Evolutionary conservation across 139 green algal genomes (phyloP).

Genomic region (Nannochloris sp.): DNA sequence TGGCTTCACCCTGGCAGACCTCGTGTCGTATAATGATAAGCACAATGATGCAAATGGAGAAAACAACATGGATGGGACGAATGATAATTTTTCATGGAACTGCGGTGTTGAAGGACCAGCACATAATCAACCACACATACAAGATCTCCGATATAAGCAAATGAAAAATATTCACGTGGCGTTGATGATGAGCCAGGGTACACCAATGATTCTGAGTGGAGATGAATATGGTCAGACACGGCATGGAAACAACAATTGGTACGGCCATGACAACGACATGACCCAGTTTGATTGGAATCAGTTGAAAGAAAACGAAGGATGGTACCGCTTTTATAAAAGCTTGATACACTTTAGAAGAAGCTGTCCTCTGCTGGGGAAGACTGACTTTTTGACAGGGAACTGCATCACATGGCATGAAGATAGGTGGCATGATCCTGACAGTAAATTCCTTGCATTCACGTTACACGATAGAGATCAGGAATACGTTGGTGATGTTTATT

Average conservation of each 20-base stretch:
- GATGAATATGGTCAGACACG: conserved; percentile 42
- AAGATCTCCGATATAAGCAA: conserved; percentile 48
- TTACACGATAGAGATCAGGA: conserved; percentile 58
- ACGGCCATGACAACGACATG: conserved; percentile 88
- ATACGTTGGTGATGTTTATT: conserved; percentile 65
- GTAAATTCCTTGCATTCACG: conserved; percentile 89
- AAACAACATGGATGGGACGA: conserved; percentile 68
- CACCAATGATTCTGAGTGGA: conserved; percentile 86
- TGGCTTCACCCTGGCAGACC: conserved; percentile 87
- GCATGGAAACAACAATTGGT: conserved; percentile 98
- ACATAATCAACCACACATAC: conserved; percentile 45
- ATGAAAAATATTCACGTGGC: conserved; percentile 86
- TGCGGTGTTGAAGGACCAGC: conserved; percentile 86
- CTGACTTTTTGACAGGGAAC: conserved; percentile 56
- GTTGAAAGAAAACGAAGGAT: conserved; percentile 21
- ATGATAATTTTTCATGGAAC: conserved; percentile 99
- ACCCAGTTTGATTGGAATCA: conserved; percentile 66
- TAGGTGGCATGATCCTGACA: conserved; percentile 86
- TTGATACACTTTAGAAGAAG: conserved; percentile 70
- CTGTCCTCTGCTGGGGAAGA: conserved; percentile 72
- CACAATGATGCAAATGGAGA: conserved; percentile 83
- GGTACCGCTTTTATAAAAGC: conserved; percentile 35
- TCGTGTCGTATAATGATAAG: conserved; percentile 79
- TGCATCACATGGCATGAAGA: conserved; percentile 97
- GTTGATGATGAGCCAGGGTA: conserved; percentile 82